Conservation (phyloP, 805 yeast genomes). For the Cyberlindnera japonica region DNA sequence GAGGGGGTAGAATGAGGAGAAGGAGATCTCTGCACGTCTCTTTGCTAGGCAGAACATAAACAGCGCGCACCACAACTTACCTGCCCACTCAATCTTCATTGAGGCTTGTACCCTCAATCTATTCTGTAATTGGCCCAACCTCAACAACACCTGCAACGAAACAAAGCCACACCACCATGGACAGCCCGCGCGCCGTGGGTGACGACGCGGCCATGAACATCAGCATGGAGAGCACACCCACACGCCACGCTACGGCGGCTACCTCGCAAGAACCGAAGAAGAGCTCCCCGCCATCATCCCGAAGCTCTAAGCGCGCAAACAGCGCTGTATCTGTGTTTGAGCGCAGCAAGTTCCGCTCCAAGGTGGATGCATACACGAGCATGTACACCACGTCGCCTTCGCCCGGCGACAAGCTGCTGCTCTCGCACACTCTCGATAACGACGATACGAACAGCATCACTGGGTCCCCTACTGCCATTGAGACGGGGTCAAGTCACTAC, state of each 20-base stretch:
- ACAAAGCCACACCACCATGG: slow-evolving; percentile 1
- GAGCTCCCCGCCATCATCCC: slow-evolving; percentile 2
- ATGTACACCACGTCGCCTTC: slow-evolving; percentile 16
- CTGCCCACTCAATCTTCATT: background rate
- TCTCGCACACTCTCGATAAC: slow-evolving; percentile 2
- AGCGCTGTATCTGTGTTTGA: slow-evolving; percentile 20
- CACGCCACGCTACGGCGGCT: slow-evolving; percentile 8
- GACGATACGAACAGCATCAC: slow-evolving; percentile 8
- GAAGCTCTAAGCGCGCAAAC: slow-evolving; percentile 25
- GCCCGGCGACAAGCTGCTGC: slow-evolving; percentile 1
- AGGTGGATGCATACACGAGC: slow-evolving; percentile 8
- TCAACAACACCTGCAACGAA: too few species aligned
- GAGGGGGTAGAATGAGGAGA: background rate
- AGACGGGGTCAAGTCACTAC: slow-evolving; percentile 12
- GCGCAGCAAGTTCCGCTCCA: slow-evolving; percentile 24
- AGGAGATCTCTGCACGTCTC: background rate
- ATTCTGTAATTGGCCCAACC: too few species aligned
- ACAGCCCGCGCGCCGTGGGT: slow-evolving; percentile 6
- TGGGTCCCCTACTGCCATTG: slow-evolving; percentile 5
- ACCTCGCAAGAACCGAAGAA: background rate
- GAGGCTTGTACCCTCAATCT: background rate
- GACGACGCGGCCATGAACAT: slow-evolving; percentile 7
- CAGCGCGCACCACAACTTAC: too few species aligned
- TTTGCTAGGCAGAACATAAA: too few species aligned
- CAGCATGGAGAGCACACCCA: slow-evolving; percentile 1